Conservation (phyloP, 2,329 filamentous ascomycete genomes). For the Alternaria alternata region DNA sequence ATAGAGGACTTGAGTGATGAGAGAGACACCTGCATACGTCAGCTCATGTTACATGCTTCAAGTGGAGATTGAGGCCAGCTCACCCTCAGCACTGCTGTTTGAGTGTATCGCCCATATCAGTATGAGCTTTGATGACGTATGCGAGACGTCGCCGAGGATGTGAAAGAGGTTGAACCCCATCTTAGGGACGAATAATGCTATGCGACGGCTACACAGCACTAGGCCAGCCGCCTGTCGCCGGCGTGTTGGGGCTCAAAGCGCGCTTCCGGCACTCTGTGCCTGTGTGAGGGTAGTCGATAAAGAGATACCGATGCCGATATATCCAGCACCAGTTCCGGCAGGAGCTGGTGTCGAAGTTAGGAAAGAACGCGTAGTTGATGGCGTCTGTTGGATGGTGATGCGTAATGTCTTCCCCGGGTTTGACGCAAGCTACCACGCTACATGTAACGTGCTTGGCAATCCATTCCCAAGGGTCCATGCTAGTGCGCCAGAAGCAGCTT, state of each 20-base stretch:
- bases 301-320: background rate
- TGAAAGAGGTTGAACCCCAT: slow-evolving; percentile 67
- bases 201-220: slow-evolving; percentile 36
- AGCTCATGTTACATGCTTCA: slow-evolving; percentile 4
- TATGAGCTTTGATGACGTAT: slow-evolving; percentile 86
- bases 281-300: background rate
- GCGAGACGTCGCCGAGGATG: slow-evolving; percentile 82
- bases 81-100: slow-evolving; percentile 86
- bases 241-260: slow-evolving; percentile 8
- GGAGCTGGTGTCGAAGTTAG: background rate
- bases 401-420: slow-evolving; percentile 10
- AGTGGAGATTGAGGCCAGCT: background rate
- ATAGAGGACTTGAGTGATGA: slow-evolving; percentile 91
- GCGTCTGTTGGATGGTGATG: slow-evolving; percentile 10
- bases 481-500: background rate
- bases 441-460: slow-evolving; percentile 14
- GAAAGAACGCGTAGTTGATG: background rate
- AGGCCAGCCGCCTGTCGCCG: slow-evolving; percentile 30
- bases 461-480: slow-evolving; percentile 2
- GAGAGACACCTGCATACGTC: slow-evolving; percentile 72
- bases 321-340: background rate
- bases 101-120: slow-evolving; percentile 89
- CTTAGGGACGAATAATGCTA: slow-evolving; percentile 11
- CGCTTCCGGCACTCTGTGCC: slow-evolving; percentile 9
- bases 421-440: slow-evolving; percentile 17